Base-by-base conservation (phyloP, 177 flowering plant genomes). In the Vitis hybrid region DNA sequence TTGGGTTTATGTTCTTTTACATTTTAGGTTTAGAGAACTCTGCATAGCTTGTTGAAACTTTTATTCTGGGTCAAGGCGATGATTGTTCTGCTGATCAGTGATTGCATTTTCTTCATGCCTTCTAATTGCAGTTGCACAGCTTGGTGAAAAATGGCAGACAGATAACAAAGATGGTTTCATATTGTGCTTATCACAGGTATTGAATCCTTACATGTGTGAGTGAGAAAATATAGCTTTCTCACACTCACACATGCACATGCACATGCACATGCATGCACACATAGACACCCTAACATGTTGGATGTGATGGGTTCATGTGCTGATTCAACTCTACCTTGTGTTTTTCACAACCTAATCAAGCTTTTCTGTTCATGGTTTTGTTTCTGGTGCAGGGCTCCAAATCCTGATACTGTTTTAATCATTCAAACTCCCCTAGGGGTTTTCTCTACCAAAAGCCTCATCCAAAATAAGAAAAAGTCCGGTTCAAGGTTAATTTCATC, bases 401-500 rank as follows among this genome's bases (percentile, higher is more conserved):
- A 86, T 67, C 90, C 89, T 45, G 90, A 91, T 76, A 84, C 83
- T 34, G 90, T 83, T 69, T 76, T 91, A 69, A 84, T 85, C n/a
- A 76, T 91, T 71, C 89, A 86, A 77, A 84, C 85, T 51, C 90
- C 96, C 39, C 21, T 65, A 10, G 99, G 96, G 48, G 85, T 88
- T 55, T 82, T 91, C 77, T 86, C 91, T 19, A 78, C 90, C 51
- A 89, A 84, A 83, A 86, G 78, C 68, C 74, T 86, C 72, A 80
- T 82, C 61, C 90, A 85, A 77, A 86, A 75, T 65, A 85, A 84
- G 77, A 88, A 81, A 68, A 83, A 56, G 58, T 76, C 78, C 49
- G 97, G 89, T 76, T 85, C 95, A 57, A 81, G 93, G 81, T 68
- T 88, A 58, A 85, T 87, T 76, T 87, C 89, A 56, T 81, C 97